Conservation (phyloP, 1,284 basidiomycete genomes). For the Farysia itapuensis region DNA sequence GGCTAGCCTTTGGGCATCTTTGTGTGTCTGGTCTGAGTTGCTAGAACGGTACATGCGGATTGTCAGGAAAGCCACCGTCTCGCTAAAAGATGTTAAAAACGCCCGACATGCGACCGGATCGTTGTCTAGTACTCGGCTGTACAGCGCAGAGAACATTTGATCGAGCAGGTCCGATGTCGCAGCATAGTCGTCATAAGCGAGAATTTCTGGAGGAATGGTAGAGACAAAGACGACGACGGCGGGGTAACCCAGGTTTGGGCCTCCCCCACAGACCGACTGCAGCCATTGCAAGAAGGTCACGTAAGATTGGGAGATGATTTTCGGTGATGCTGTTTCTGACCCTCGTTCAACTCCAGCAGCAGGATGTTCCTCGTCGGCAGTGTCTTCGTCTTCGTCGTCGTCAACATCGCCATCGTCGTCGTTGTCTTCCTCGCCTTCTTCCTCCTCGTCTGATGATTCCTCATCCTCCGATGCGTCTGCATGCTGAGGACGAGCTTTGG, state of each 20-base stretch:
- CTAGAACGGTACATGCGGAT: slow-evolving; percentile 14
- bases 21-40: slow-evolving; percentile 1
- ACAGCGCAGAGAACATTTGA: slow-evolving; percentile 76
- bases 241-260: slow-evolving; percentile 75
- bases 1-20: slow-evolving; percentile 13
- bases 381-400: neutral
- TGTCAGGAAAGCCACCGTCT: slow-evolving; percentile 69
- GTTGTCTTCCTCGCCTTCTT: slow-evolving; percentile 3
- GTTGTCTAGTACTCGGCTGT: slow-evolving; percentile 67
- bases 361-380: neutral
- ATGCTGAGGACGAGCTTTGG: slow-evolving; percentile 1
- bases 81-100: slow-evolving; percentile 71
- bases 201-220: slow-evolving; percentile 68
- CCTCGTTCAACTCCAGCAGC: neutral
- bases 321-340: neutral
- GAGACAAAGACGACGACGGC: slow-evolving; percentile 75
- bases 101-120: slow-evolving; percentile 60
- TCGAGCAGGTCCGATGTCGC: slow-evolving; percentile 66
- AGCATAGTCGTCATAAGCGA: slow-evolving; percentile 59
- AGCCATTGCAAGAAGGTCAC: slow-evolving; percentile 71
- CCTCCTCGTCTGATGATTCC: slow-evolving; percentile 8
- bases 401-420: neutral
- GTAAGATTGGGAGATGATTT: slow-evolving; percentile 6
- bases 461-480: slow-evolving; percentile 17
- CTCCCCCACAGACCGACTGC: slow-evolving; percentile 72